phyloP scores from a whole-genome alignment of 805 yeast species.

The Yamadazyma kitorensis region DNA sequence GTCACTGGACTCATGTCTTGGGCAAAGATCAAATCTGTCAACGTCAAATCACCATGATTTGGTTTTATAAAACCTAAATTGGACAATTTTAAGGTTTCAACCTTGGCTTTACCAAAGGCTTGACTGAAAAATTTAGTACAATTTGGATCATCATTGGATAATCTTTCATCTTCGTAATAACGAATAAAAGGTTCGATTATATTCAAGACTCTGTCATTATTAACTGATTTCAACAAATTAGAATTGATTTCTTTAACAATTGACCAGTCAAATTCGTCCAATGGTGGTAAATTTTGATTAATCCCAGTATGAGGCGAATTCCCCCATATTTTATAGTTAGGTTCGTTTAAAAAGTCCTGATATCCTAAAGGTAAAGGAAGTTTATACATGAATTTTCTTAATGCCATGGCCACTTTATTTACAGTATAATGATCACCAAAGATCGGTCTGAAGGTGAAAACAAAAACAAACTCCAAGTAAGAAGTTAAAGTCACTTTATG shows the following conservation, averaged over 20 bases:
- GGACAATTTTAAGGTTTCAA: constrained; percentile 33
- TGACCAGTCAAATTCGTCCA: constrained; percentile 32
- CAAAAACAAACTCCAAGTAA: constrained; percentile 23
- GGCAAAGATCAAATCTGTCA: constrained; percentile 31
- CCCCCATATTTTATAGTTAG: constrained; percentile 27
- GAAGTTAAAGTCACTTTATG: constrained; percentile 33
- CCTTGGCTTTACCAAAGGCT: constrained; percentile 22
- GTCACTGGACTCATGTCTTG: constrained; percentile 35
- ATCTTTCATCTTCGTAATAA: too few species aligned
- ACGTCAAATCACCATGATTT: constrained; percentile 13
- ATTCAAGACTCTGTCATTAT: constrained; percentile 24
- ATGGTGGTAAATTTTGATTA: constrained; percentile 28
- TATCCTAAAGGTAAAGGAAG: too few species aligned
- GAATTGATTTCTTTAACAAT: constrained; percentile 19
- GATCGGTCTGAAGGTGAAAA: constrained; percentile 27
- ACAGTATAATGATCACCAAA: constrained; percentile 24
- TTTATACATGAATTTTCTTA: constrained; percentile 21
- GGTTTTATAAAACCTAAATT: constrained; percentile 34
- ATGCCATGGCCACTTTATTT: constrained; percentile 30
- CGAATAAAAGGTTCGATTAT: constrained; percentile 18
- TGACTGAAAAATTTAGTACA: constrained; percentile 21
- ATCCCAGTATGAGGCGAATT: constrained; percentile 33
- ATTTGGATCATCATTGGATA: constrained; percentile 12
- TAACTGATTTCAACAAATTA: constrained; percentile 16
- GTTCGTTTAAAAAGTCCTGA: too few species aligned